Evolutionary conservation across 495 filamentous ascomycete genomes (phyloP), one percentile per base, ranked within the genome.

Genomic region (Astrothelium macrocarpum): DNA sequence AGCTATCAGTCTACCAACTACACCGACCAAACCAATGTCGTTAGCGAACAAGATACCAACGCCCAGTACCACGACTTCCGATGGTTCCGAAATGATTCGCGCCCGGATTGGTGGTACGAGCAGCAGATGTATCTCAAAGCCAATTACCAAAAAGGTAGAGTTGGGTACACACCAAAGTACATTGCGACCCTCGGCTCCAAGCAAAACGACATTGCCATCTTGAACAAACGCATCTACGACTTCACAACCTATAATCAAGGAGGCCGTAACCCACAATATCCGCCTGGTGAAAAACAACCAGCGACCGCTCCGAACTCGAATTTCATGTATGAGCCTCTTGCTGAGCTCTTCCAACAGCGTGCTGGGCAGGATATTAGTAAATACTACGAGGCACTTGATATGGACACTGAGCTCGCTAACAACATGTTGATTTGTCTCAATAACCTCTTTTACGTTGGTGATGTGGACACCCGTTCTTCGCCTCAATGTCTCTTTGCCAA

Each of bases 391-490:
- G 76, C 81, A 14, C 79, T 96, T 14, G 67, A 69, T 18, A 76
- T 97, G 32, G 75, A 80, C 67, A 28, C 73, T 1, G 76, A 65
- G 1, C 65, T 84, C 66, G 85, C 86, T 63, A 66, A 71, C 23
- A 78, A 83, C 32, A 95, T 95, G 91, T 81, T 89, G 70, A 75
- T 86, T 2, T 99, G 94, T 71, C 81, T 99, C 60, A 87, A 96
- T 75, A 95, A 96, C 64, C 83, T 99, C 32, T 99, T 99, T 81
- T 95, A 94, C 70, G 84, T 96, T 53, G 94, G 93, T 45, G 87
- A 91, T 65, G 80, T 95, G 25, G 94, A 99, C 73, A 97, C 94
- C 23, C 82, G 94, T 76, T 91, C 92, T 72, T 96, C 92, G 2
- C 74, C 84, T 26, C 82, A 84, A 65, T 99, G 94, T 78, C 80